A percentile compares a stretch with the other conserved stretches of the same genome.
Evolutionary conservation across 352 stramenopile genomes (phyloP).

Genomic region (Pythium scleroteichum): DNA sequence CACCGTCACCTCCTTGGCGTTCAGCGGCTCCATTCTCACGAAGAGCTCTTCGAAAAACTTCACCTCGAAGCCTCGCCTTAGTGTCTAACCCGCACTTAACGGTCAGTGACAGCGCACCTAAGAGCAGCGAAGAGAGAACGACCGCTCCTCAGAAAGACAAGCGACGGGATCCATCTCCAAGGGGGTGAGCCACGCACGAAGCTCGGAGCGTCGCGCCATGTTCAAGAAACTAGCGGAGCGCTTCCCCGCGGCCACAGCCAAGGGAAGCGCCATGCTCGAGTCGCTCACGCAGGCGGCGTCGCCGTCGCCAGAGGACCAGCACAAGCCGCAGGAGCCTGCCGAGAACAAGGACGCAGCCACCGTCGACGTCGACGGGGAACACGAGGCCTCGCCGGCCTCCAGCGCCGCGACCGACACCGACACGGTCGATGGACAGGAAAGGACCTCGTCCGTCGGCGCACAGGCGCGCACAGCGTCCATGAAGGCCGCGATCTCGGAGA

Average conservation of each 20-base stretch:
- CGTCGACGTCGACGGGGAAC: background rate
- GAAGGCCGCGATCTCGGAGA: constrained; percentile 57
- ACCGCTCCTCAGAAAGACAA: background rate
- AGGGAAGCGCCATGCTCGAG: constrained; percentile 54
- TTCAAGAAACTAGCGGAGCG: constrained; percentile 81
- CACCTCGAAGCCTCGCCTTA: background rate
- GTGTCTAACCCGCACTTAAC: background rate
- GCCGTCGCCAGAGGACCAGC: constrained; percentile 28
- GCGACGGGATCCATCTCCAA: background rate
- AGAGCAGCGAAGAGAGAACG: constrained; percentile 16
- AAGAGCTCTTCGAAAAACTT: background rate
- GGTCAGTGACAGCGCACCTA: constrained; percentile 3
- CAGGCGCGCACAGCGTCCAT: constrained; percentile 46
- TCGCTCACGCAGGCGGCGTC: constrained; percentile 46
- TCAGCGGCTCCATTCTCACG: constrained; percentile 37
- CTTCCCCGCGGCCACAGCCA: constrained; percentile 63
- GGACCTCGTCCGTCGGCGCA: constrained; percentile 16
- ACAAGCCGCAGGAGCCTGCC: constrained; percentile 14
- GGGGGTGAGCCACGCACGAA: too few species aligned
- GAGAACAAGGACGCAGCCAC: background rate
- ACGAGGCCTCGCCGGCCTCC: background rate
- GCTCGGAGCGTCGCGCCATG: constrained; percentile 36
- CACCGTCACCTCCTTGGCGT: constrained; percentile 56
- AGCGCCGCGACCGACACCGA: constrained; percentile 11
- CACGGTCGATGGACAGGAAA: constrained; percentile 7